phyloP scores from a whole-genome alignment of 2,329 filamentous ascomycete genomes.

The Cercospora sp. region DNA sequence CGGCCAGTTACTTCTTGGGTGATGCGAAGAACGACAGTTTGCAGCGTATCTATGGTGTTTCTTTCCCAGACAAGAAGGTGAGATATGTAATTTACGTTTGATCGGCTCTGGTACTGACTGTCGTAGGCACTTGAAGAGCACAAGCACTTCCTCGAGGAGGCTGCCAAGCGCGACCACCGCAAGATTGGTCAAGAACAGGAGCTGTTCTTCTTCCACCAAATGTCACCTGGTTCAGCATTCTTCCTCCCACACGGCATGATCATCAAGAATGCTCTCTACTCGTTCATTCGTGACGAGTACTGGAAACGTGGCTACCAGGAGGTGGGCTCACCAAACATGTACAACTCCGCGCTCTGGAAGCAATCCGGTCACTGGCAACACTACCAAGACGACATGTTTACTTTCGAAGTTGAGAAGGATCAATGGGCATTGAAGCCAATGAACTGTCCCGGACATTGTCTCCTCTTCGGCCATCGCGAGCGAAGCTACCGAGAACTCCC shows the following conservation, averaged over 20 bases:
- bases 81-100: conserved; percentile 36
- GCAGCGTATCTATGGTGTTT: conserved; percentile 94
- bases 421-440: conserved; percentile 89
- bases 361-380: conserved; percentile 91
- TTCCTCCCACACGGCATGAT: conserved; percentile 77
- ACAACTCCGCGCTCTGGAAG: conserved; percentile 90
- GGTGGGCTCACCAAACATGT: conserved; percentile 96
- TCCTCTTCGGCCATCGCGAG: conserved; percentile 80
- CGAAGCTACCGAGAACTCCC: conserved; percentile 88
- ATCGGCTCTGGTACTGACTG: background rate
- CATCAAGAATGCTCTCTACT: conserved; percentile 86
- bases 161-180: conserved; percentile 94
- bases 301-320: conserved; percentile 92
- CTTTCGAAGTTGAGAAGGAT: conserved; percentile 80
- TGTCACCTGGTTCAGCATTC: conserved; percentile 91
- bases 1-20: conserved; percentile 87
- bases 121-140: conserved; percentile 68
- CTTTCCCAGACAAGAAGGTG: conserved; percentile 94
- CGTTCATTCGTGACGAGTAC: conserved; percentile 82
- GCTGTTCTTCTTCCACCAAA: conserved; percentile 93
- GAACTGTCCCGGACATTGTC: conserved; percentile 95
- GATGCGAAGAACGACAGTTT: conserved; percentile 92
- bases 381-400: conserved; percentile 95
- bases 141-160: conserved; percentile 93
- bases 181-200: conserved; percentile 95